These are phyloP conservation scores for Sambucus nigra DNA, from an alignment of 129 eudicot genomes.

Conservation along the genomic window DNA sequence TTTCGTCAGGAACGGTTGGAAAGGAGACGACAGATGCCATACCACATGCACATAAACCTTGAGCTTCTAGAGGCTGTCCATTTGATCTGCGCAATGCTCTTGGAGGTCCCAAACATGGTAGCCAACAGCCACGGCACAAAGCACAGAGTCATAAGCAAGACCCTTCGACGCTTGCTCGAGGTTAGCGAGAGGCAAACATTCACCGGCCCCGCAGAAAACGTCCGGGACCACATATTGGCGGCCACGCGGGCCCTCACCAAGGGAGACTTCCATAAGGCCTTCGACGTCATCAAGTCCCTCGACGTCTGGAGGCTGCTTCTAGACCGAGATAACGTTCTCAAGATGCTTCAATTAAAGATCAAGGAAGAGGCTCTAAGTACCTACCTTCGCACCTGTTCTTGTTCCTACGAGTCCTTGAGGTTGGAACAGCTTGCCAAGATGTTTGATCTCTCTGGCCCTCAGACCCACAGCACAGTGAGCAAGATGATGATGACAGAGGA, in stretches of 20 bases:
- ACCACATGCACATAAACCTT: slow-evolving; percentile 96
- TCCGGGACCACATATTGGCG: slow-evolving; percentile 87
- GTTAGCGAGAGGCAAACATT: slow-evolving; percentile 65
- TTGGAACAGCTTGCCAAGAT: slow-evolving; percentile 72
- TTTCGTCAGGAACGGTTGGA: slow-evolving; percentile 70
- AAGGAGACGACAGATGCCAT: slow-evolving; percentile 95
- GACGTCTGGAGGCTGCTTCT: slow-evolving; percentile 72
- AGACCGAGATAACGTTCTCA: slow-evolving; percentile 54
- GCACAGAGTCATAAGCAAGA: slow-evolving; percentile 80
- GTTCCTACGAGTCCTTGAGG: slow-evolving; percentile 52
- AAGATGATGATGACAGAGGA: slow-evolving; percentile 86
- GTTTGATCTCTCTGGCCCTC: slow-evolving; percentile 69
- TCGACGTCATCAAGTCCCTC: slow-evolving; percentile 66
- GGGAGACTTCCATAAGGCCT: slow-evolving; percentile 74
- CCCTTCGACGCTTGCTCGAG: slow-evolving; percentile 66
- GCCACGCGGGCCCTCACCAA: slow-evolving; percentile 79
- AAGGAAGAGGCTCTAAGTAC: slow-evolving; percentile 87
- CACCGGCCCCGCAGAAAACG: slow-evolving; percentile 92
- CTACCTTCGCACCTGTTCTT: slow-evolving; percentile 53
- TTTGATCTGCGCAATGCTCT: slow-evolving; percentile 84
- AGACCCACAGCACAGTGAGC: slow-evolving; percentile 56
- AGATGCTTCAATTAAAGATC: slow-evolving; percentile 68
- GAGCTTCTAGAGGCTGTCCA: slow-evolving; percentile 94
- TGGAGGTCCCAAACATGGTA: slow-evolving; percentile 95
- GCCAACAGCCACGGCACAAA: slow-evolving; percentile 71